Evolutionary conservation across 2,329 filamentous ascomycete species (phyloP).

Genomic region (Lasiodiplodia sp.): DNA sequence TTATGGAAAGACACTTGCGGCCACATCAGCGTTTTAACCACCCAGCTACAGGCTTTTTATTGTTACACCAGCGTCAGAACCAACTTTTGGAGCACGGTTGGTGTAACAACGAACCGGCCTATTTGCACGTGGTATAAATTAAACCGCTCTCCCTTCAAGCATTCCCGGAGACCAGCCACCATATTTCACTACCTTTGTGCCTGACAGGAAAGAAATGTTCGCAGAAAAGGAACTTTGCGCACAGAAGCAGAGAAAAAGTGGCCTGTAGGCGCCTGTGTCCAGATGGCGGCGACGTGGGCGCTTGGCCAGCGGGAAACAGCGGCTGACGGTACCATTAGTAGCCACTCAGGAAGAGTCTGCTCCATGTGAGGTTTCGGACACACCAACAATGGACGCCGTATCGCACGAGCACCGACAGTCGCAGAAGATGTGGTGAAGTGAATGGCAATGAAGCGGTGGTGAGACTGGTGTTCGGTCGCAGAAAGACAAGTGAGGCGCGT

Average conservation of each 20-base stretch:
- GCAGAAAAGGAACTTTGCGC: neutral
- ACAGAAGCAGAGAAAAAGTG: neutral
- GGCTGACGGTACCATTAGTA: too few species aligned
- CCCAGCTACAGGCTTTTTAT: too few species aligned
- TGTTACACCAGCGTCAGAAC: too few species aligned
- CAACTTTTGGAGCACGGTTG: too few species aligned
- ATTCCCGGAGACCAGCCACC: neutral
- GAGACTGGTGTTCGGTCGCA: neutral
- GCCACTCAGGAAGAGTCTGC: neutral
- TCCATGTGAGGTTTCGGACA: neutral
- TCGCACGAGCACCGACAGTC: neutral
- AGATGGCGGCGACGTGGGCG: neutral
- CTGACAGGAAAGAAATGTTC: neutral
- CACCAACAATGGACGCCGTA: neutral
- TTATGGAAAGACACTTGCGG: too few species aligned
- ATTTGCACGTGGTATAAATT: neutral
- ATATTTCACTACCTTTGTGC: neutral
- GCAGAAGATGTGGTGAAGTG: neutral
- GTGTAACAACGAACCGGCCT: too few species aligned
- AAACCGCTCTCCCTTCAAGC: neutral
- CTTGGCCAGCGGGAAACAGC: constrained; percentile 15
- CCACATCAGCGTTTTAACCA: too few species aligned
- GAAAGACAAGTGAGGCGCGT: neutral
- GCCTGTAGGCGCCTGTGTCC: neutral
- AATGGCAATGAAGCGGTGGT: neutral